These are phyloP conservation scores for Pharnaceum exiguum DNA, from an alignment of 148 eudicot species.

Conservation along the genomic window DNA sequence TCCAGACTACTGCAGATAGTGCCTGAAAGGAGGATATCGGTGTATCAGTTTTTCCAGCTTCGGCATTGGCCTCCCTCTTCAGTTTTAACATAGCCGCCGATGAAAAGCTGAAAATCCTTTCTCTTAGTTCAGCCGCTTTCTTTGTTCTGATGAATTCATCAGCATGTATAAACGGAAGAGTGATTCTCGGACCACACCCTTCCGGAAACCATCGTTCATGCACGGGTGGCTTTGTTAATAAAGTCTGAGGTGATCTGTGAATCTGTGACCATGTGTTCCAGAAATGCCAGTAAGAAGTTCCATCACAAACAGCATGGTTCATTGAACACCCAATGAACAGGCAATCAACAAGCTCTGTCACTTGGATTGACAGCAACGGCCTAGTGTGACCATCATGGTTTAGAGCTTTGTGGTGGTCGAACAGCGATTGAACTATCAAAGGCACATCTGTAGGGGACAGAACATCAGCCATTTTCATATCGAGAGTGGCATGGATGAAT, in stretches of 20 bases:
- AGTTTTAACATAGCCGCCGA: constrained; percentile 39
- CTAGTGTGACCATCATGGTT: constrained; percentile 38
- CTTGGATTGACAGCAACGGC: constrained; percentile 46
- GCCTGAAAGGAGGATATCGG: constrained; percentile 62
- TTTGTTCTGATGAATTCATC: constrained; percentile 20
- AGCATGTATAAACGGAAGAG: constrained; percentile 22
- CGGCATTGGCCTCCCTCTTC: constrained; percentile 16
- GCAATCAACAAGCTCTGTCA: constrained; percentile 17
- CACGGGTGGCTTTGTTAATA: constrained; percentile 17
- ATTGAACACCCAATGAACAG: constrained; percentile 49
- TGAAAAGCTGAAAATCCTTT: constrained; percentile 60
- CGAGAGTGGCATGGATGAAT: constrained; percentile 2
- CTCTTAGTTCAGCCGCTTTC: constrained; percentile 35
- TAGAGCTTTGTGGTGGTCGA: constrained; percentile 23
- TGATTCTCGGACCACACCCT: constrained; percentile 23
- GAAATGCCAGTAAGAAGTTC: constrained; percentile 60
- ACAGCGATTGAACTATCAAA: constrained; percentile 24
- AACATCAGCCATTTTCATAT: constrained; percentile 14
- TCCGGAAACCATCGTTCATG: constrained; percentile 27
- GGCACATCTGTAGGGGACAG: constrained; percentile 29
- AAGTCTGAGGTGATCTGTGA: constrained; percentile 2
- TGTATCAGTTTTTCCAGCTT: not conserved
- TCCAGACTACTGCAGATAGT: constrained; percentile 60
- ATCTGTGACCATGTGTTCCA: constrained; percentile 44
- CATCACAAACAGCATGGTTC: constrained; percentile 54